phyloP scores from a whole-genome alignment of 2,329 filamentous ascomycete genomes.

The Alternaria sp. region DNA sequence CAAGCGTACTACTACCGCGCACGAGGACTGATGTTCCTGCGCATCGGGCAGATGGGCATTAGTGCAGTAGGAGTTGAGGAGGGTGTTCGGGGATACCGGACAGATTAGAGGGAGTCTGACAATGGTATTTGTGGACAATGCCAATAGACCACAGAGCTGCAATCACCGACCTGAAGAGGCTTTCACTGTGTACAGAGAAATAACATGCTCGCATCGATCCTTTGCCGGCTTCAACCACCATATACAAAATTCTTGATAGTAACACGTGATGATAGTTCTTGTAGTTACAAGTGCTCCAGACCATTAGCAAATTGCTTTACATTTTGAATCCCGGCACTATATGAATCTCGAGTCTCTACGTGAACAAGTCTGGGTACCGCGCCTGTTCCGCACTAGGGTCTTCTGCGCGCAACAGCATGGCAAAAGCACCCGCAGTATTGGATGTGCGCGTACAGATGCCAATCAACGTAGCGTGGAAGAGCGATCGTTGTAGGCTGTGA shows the following conservation, averaged over 20 bases:
- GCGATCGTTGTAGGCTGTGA: neutral
- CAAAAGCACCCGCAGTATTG: neutral
- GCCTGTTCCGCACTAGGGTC: neutral
- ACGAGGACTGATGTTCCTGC: neutral
- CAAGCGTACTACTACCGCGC: constrained; percentile 7
- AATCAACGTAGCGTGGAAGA: neutral
- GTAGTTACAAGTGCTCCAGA: neutral
- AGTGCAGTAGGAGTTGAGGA: neutral
- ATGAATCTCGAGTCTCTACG: neutral
- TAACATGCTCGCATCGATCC: neutral
- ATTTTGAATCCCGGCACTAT: neutral
- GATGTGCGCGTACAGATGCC: neutral
- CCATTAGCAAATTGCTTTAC: neutral
- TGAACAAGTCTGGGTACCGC: neutral
- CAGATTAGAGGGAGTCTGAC: neutral
- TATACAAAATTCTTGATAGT: neutral
- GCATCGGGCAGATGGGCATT: neutral
- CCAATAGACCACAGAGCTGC: neutral
- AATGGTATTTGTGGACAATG: neutral
- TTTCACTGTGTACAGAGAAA: neutral
- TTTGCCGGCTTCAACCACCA: neutral
- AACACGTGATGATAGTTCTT: neutral
- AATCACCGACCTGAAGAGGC: neutral
- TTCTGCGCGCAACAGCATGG: neutral
- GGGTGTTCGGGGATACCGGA: neutral